phyloP scores from a whole-genome alignment of 371 early-diverging fungal genomes.

The Basidiobolus heterosporus region DNA sequence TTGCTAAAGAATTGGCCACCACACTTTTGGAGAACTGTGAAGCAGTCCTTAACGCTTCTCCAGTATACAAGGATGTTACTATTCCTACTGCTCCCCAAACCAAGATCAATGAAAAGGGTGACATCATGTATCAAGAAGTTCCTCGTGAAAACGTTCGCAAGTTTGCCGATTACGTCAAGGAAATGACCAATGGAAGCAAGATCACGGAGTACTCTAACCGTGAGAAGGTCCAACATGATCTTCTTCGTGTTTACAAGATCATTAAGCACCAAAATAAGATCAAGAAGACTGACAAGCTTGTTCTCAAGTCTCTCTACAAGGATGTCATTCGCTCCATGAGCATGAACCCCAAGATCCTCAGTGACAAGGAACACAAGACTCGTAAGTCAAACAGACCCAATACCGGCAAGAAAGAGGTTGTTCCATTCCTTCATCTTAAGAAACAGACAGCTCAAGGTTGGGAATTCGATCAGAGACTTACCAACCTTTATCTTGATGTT shows the following conservation, averaged over 20 bases:
- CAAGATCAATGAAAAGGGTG: conserved; percentile 56
- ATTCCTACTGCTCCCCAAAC: conserved; percentile 73
- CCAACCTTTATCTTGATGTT: conserved; percentile 54
- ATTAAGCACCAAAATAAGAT: conserved; percentile 55
- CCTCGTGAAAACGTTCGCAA: conserved; percentile 45
- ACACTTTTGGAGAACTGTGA: conserved; percentile 76
- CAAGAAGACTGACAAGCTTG: conserved; percentile 52
- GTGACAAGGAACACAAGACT: conserved; percentile 22
- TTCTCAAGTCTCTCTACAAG: conserved; percentile 48
- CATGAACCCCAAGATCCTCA: conserved; percentile 49
- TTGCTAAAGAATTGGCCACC: conserved; percentile 65
- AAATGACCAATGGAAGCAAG: conserved; percentile 52
- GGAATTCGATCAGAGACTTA: conserved; percentile 54
- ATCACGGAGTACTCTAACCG: conserved; percentile 50
- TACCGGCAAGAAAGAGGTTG: conserved; percentile 41
- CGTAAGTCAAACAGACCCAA: conserved; percentile 25
- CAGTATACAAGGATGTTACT: conserved; percentile 71
- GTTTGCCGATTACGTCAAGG: conserved; percentile 48
- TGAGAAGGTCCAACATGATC: conserved; percentile 58
- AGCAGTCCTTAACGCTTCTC: conserved; percentile 52
- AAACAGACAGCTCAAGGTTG: conserved; percentile 46
- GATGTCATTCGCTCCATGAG: conserved; percentile 58
- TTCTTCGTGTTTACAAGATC: conserved; percentile 61
- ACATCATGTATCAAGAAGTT: conserved; percentile 68
- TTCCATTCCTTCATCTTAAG: conserved; percentile 65